A percentile compares a stretch with the other conserved stretches of the same genome.
phyloP scores from a whole-genome alignment of 257 asterid species.

The Verbena officinalis region DNA sequence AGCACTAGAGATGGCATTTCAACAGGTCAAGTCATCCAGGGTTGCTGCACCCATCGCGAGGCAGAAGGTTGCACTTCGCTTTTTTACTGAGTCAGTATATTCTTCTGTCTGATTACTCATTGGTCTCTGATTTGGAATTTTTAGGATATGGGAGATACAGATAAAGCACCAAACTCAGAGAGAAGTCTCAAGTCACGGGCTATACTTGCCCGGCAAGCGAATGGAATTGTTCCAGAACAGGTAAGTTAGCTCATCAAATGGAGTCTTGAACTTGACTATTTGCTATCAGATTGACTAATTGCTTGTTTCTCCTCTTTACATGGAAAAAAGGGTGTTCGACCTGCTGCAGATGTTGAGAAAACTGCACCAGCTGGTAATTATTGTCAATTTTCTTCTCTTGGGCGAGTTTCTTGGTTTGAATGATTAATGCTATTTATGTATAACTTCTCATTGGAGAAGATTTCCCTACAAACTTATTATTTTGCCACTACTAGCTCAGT shows the following conservation, averaged over 20 bases:
- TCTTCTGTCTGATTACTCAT: conserved; percentile 20
- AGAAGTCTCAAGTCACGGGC: conserved; percentile 67
- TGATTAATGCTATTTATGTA: conserved; percentile 5
- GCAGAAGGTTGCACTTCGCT: conserved; percentile 57
- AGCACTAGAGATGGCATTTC: conserved; percentile 78
- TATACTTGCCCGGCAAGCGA: conserved; percentile 64
- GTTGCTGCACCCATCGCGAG: conserved; percentile 46
- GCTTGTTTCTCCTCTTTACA: conserved; percentile 31
- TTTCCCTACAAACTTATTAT: not conserved
- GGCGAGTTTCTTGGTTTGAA: not conserved
- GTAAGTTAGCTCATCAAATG: conserved; percentile 38
- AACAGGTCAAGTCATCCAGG: conserved; percentile 62
- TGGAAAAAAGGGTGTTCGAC: conserved; percentile 59
- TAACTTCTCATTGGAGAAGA: not conserved
- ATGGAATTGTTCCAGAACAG: conserved; percentile 87
- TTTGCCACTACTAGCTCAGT: conserved; percentile 4
- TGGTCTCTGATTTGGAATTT: conserved; percentile 12
- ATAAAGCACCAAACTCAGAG: conserved; percentile 58
- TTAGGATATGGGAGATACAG: conserved; percentile 74
- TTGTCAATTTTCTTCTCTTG: conserved; percentile 3
- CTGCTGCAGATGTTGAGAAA: conserved; percentile 65
- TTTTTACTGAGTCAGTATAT: not conserved
- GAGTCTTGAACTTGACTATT: conserved; percentile 12
- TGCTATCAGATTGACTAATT: conserved; percentile 12
- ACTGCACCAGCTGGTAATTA: conserved; percentile 59